Percentiles rank a stretch among this genome's conserved stretches.
Evolutionary conservation across 306 rosid species (phyloP).

Genomic region (Gastrolobium villosum): DNA sequence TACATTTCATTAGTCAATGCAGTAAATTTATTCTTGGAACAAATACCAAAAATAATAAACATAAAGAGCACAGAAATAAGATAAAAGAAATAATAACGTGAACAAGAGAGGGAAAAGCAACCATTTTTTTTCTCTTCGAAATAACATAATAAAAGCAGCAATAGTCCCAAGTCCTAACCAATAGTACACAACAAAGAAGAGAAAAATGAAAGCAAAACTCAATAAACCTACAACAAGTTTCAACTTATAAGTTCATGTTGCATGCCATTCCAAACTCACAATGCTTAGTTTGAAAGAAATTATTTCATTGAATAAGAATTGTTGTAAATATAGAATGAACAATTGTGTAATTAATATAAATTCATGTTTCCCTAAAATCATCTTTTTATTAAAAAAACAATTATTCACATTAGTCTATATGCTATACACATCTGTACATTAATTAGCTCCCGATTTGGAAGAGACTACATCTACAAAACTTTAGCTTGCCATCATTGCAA

Average conservation of each 20-base stretch:
- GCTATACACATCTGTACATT: too few relatives aligned
- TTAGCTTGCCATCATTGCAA: too few relatives aligned
- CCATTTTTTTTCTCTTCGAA: not conserved
- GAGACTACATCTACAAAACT: too few relatives aligned
- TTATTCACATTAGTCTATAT: too few relatives aligned
- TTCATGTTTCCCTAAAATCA: too few relatives aligned
- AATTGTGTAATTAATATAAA: too few relatives aligned
- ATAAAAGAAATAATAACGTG: conserved; percentile 12
- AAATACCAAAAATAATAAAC: conserved; percentile 16
- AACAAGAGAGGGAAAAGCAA: conserved; percentile 32
- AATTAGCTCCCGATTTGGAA: too few relatives aligned
- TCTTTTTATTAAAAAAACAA: too few relatives aligned
- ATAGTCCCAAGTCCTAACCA: conserved; percentile 2
- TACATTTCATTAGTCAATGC: conserved; percentile 30
- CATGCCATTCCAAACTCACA: conserved; percentile 35
- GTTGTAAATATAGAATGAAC: too few relatives aligned
- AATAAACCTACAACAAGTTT: conserved; percentile 12
- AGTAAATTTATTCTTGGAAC: not conserved
- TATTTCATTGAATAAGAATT: conserved; percentile 7
- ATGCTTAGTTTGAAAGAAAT: conserved; percentile 12
- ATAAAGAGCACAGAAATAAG: conserved; percentile 13
- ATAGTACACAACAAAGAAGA: too few relatives aligned
- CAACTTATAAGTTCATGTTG: conserved; percentile 9
- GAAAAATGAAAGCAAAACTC: too few relatives aligned
- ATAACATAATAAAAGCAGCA: conserved; percentile 17